These are phyloP conservation scores for Hansfordia pulvinata DNA, from an alignment of 2,329 filamentous ascomycete genomes.

Conservation along the genomic window DNA sequence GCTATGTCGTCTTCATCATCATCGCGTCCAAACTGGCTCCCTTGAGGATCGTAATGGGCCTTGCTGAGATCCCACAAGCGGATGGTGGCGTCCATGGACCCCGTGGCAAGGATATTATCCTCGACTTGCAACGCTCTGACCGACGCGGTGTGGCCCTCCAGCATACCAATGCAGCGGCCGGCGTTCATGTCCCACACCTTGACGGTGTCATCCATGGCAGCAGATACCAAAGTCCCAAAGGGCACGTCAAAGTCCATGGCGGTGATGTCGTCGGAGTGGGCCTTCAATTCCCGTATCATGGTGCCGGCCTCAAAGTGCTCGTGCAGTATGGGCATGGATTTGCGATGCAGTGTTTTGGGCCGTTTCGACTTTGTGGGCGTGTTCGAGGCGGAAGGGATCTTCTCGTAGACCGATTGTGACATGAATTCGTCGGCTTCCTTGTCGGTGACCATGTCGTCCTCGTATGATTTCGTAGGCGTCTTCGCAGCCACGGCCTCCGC, in stretches of 20 bases:
- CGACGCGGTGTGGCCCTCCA: constrained; percentile 91
- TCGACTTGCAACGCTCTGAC: constrained; percentile 87
- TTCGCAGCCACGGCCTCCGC: constrained; percentile 40
- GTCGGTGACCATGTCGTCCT: constrained; percentile 37
- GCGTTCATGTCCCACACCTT: constrained; percentile 94
- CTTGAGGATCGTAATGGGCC: constrained; percentile 67
- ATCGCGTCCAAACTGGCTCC: constrained; percentile 44
- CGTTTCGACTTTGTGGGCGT: constrained; percentile 36
- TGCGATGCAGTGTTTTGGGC: constrained; percentile 48
- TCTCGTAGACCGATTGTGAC: constrained; percentile 96
- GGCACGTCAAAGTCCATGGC: constrained; percentile 94
- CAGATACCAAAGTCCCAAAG: constrained; percentile 87
- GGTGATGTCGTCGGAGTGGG: constrained; percentile 78
- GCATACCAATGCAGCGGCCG: constrained; percentile 76
- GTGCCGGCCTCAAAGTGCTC: constrained; percentile 89
- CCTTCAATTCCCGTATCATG: constrained; percentile 74
- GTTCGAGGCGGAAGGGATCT: constrained; percentile 49
- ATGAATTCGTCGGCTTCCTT: constrained; percentile 58
- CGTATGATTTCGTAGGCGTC: constrained; percentile 33
- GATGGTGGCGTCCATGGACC: constrained; percentile 89
- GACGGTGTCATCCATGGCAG: constrained; percentile 85
- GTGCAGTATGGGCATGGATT: constrained; percentile 88
- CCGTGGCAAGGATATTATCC: constrained; percentile 89
- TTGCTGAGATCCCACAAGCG: constrained; percentile 88
- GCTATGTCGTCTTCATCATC: constrained; percentile 52